These are phyloP conservation scores for Tylopilus plumbeoviolaceoides DNA, from an alignment of 768 basidiomycete species.

Conservation along the genomic window DNA sequence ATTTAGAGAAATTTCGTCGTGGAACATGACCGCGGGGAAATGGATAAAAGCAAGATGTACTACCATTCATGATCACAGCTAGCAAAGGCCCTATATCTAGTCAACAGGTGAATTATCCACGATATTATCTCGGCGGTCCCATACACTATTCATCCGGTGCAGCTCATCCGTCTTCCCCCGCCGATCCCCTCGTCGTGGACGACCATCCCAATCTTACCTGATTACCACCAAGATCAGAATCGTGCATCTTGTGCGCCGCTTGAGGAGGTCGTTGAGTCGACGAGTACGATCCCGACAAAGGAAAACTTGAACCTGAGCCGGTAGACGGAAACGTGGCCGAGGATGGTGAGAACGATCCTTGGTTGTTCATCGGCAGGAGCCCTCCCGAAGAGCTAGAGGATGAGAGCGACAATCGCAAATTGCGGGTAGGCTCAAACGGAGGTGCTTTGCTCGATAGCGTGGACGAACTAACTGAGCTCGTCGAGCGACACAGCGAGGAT, in stretches of 20 bases:
- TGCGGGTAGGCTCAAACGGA: slow-evolving; percentile 49
- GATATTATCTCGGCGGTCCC: not conserved
- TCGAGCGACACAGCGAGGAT: slow-evolving; percentile 27
- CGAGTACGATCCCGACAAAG: slow-evolving; percentile 12
- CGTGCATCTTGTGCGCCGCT: slow-evolving; percentile 4
- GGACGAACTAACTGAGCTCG: slow-evolving; percentile 31
- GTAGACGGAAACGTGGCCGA: slow-evolving; percentile 7
- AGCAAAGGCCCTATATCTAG: no score
- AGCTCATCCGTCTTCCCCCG: slow-evolving; percentile 15
- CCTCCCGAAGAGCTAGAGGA: slow-evolving; percentile 14
- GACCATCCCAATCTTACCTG: slow-evolving; percentile 11
- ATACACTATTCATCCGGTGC: slow-evolving; percentile 9
- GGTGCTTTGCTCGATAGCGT: slow-evolving; percentile 51
- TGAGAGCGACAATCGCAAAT: slow-evolving; percentile 22
- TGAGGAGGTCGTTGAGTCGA: slow-evolving; percentile 14
- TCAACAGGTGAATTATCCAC: no score
- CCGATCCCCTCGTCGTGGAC: slow-evolving; percentile 9
- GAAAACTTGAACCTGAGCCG: slow-evolving; percentile 9
- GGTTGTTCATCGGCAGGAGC: slow-evolving; percentile 9
- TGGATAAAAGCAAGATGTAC: not conserved
- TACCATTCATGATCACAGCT: no score
- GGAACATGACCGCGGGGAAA: no score
- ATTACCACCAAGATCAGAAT: slow-evolving; percentile 5
- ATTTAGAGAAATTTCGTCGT: no score
- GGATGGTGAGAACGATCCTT: slow-evolving; percentile 18